Evolutionary conservation across 441 rosid genomes (phyloP).

Genomic region (Gossypium davidsonii): DNA sequence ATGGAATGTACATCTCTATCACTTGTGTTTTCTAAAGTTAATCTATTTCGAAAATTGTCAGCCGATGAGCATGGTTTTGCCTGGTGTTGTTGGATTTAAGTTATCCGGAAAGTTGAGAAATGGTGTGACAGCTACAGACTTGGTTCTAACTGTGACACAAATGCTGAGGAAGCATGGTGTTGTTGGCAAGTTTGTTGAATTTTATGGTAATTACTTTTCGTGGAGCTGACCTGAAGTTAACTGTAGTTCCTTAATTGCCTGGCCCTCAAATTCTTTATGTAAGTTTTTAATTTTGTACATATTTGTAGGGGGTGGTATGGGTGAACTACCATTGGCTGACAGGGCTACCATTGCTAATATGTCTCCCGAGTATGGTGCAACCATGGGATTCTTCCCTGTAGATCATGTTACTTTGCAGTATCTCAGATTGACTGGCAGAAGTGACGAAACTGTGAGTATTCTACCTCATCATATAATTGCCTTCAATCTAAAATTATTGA

Average conservation of each 20-base stretch:
- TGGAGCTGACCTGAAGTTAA: slow-evolving; percentile 13
- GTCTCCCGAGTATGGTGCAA: slow-evolving; percentile 99
- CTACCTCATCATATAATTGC: neutral
- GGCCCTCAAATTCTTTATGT: neutral
- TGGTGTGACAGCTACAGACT: slow-evolving; percentile 98
- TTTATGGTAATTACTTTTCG: slow-evolving; percentile 56
- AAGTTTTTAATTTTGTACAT: neutral
- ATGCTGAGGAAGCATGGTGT: slow-evolving; percentile 99
- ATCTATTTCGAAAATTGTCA: slow-evolving; percentile 27
- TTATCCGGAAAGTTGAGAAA: slow-evolving; percentile 66
- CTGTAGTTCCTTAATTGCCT: neutral
- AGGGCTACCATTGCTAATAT: slow-evolving; percentile 99
- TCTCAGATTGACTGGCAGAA: slow-evolving; percentile 96
- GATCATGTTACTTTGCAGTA: slow-evolving; percentile 94
- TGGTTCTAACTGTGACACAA: slow-evolving; percentile 95
- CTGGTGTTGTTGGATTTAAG: slow-evolving; percentile 99
- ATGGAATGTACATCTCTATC: neutral
- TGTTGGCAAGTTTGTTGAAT: slow-evolving; percentile 98
- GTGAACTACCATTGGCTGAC: slow-evolving; percentile 89
- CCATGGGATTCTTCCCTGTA: slow-evolving; percentile 99
- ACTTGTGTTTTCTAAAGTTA: slow-evolving; percentile 12
- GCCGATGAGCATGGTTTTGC: slow-evolving; percentile 99
- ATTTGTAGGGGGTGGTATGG: slow-evolving; percentile 81
- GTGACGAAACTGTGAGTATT: slow-evolving; percentile 82
- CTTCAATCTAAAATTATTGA: slow-evolving; percentile 13